Evolutionary conservation across 371 early-diverging fungal genomes (phyloP).

Genomic region (Rhizopus delemar): DNA sequence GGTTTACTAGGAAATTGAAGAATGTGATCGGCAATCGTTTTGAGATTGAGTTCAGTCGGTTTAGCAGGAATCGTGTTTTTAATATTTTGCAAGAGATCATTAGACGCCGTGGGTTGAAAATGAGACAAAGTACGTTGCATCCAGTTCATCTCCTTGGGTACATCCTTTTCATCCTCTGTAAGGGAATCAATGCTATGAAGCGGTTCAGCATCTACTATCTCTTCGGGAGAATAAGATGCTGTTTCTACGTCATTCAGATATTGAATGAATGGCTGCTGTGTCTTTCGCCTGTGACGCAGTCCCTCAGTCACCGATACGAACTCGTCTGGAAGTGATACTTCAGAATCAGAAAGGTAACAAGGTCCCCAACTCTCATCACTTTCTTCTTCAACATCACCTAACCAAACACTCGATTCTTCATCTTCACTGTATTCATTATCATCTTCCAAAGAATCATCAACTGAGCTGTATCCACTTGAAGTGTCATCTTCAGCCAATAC

Average conservation of each 20-base stretch:
- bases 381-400: conserved; percentile 23
- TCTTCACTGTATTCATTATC: conserved; percentile 25
- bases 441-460: no score
- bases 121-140: conserved; percentile 51
- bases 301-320: conserved; percentile 9
- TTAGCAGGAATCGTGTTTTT: conserved; percentile 48
- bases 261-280: conserved; percentile 29
- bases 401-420: conserved; percentile 18
- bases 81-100: conserved; percentile 38
- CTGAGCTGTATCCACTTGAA: no score
- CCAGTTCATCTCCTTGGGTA: conserved; percentile 33
- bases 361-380: not conserved
- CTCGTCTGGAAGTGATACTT: conserved; percentile 13
- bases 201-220: conserved; percentile 31
- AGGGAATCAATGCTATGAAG: conserved; percentile 5
- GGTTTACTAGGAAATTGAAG: conserved; percentile 42
- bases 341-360: conserved; percentile 30
- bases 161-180: conserved; percentile 15
- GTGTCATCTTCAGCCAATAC: no score
- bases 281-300: conserved; percentile 17
- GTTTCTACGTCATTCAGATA: conserved; percentile 28
- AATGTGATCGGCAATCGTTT: conserved; percentile 43
- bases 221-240: conserved; percentile 19
- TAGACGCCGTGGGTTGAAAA: conserved; percentile 33
- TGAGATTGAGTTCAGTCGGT: conserved; percentile 34